A percentile compares a stretch with the other conserved stretches of the same genome.
These are phyloP conservation scores for Kandelia obovata DNA, from an alignment of 345 rosid genomes.

Conservation along the genomic window DNA sequence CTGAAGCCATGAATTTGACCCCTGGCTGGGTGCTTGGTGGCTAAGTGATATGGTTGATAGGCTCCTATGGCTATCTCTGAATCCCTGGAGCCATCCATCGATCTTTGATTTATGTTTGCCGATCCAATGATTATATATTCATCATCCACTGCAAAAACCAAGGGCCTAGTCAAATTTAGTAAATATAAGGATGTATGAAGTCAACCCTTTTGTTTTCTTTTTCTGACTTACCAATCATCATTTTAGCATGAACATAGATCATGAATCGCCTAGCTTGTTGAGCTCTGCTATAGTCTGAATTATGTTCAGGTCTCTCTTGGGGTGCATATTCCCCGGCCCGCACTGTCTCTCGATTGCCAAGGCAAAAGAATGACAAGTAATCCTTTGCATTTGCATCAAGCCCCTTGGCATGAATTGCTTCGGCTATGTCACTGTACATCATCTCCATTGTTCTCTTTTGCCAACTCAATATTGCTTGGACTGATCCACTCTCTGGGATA, in stretches of 20 bases:
- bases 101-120: slow-evolving; percentile 52
- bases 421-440: slow-evolving; percentile 45
- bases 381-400: slow-evolving; percentile 41
- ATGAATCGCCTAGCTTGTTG: slow-evolving; percentile 48
- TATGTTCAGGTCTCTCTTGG: slow-evolving; percentile 30
- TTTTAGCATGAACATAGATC: slow-evolving; percentile 60
- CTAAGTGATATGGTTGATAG: slow-evolving; percentile 39
- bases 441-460: slow-evolving; percentile 50
- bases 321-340: slow-evolving; percentile 33
- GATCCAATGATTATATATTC: slow-evolving; percentile 50
- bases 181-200: neutral
- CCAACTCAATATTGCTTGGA: slow-evolving; percentile 54
- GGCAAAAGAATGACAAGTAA: slow-evolving; percentile 50
- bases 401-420: slow-evolving; percentile 37
- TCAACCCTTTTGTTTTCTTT: neutral
- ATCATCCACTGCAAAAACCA: slow-evolving; percentile 37
- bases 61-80: slow-evolving; percentile 56
- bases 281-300: slow-evolving; percentile 41
- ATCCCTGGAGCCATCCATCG: slow-evolving; percentile 53
- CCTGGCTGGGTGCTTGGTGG: slow-evolving; percentile 26
- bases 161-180: neutral
- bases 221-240: slow-evolving; percentile 46
- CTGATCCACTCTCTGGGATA: slow-evolving; percentile 41
- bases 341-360: slow-evolving; percentile 41
- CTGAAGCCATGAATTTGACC: slow-evolving; percentile 54